Percentiles rank a stretch among this genome's conserved stretches.
Evolutionary conservation across 2,329 filamentous ascomycete species (phyloP).

Genomic region (Chaetothyriales sp.): DNA sequence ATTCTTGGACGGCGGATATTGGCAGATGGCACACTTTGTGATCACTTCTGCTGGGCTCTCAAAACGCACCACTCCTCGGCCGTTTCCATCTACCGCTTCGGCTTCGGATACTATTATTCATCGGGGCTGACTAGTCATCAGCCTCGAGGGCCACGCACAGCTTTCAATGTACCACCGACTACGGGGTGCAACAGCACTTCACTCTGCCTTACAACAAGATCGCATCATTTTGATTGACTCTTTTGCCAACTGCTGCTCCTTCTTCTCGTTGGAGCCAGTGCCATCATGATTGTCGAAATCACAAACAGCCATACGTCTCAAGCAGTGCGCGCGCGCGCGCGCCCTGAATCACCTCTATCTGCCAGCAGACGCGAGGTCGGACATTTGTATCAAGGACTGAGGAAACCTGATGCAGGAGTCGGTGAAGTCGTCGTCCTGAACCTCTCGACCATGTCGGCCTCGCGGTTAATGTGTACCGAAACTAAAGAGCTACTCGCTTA

Average conservation of each 20-base stretch:
- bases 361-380: neutral
- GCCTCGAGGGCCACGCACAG: neutral
- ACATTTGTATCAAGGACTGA: slow-evolving; percentile 16
- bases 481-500: no score
- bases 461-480: slow-evolving; percentile 35
- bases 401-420: slow-evolving; percentile 44
- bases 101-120: no score
- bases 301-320: slow-evolving; percentile 7
- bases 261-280: neutral
- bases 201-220: neutral
- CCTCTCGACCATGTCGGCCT: slow-evolving; percentile 32
- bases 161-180: neutral
- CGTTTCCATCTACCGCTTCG: no score
- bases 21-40: no score
- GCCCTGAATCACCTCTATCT: slow-evolving; percentile 14
- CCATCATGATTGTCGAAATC: neutral
- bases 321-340: neutral
- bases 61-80: no score
- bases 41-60: no score
- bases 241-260: neutral
- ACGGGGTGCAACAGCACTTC: neutral
- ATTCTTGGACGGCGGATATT: no score
- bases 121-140: neutral
- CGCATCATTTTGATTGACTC: neutral
- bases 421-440: slow-evolving; percentile 36